Evolutionary conservation across 1,284 basidiomycete species (phyloP), one percentile per base, ranked within the genome.

Genomic region (Uromyces viciae-fabae): DNA sequence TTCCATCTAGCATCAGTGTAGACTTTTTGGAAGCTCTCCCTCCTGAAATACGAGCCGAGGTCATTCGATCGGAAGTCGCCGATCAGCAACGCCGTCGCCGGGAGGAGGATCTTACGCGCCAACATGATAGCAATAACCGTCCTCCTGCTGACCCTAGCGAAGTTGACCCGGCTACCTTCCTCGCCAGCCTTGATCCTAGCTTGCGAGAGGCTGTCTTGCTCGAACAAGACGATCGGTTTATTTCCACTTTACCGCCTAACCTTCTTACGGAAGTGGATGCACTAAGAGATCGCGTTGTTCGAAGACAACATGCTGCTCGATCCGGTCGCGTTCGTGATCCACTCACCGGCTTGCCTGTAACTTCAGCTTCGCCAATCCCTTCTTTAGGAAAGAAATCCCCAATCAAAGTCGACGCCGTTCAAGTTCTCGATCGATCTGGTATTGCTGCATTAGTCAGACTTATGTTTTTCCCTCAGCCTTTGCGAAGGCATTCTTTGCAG

Each of bases 21-120:
- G 97, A 99, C 86, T 99, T 99, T 87, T 89, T 99, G 68, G 93
- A 98, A 83, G 97, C 97, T 0, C 88, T 99, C 4, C 97, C 97
- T 7, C 93, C 95, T 0, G 95, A 98, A 84, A 93, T 99, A 81
- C 92, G 97, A 15, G 94, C 94, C 0, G 97, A 99, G 86, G 95
- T 99, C 80, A 91, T 99, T 40, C 94, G 96, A 85, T 95, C 98
- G 86, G 95, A 98, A 87, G 91, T 91, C 0, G 87, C 93, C 77
- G 95, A 98, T 84, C 91, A 91, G 72, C 88, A 91, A 17, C 90
- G 93, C 56, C 89, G 90, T 31, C 85, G 89, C 36, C 88, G 85
- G 11, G 78, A 56, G 40, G 81, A 58, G 46, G 66, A 80, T 73
- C 33, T 31, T 15, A 46, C 58, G 28, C 75, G 81, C 81, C 83